Evolutionary conservation across 2,329 filamentous ascomycete species (phyloP).

Genomic region (Sordariomycetes sp.): DNA sequence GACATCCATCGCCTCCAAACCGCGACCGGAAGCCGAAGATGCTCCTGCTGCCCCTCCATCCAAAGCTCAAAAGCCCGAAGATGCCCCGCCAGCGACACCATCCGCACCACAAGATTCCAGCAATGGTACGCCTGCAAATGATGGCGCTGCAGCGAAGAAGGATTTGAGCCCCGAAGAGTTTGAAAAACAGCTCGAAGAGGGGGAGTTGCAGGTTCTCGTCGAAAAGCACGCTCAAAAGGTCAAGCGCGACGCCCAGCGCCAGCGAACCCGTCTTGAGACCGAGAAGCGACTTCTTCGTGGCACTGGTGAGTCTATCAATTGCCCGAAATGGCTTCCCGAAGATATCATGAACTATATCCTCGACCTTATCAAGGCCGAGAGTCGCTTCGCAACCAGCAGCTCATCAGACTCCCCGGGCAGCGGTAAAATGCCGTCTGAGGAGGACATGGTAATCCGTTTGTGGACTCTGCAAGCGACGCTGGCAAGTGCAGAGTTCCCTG

Average conservation of each 20-base stretch:
- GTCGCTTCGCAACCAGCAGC: slow-evolving; percentile 44
- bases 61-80: slow-evolving; percentile 9
- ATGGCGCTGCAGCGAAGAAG: background rate
- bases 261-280: slow-evolving; percentile 70
- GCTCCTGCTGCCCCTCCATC: slow-evolving; percentile 19
- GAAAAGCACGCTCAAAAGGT: slow-evolving; percentile 76
- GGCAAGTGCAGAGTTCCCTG: slow-evolving; percentile 57
- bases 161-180: slow-evolving; percentile 77
- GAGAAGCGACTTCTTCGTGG: slow-evolving; percentile 74
- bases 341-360: slow-evolving; percentile 73
- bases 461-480: slow-evolving; percentile 80
- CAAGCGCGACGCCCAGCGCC: slow-evolving; percentile 68
- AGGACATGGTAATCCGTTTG: slow-evolving; percentile 68
- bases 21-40: slow-evolving; percentile 50
- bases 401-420: slow-evolving; percentile 25
- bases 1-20: slow-evolving; percentile 80
- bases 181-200: slow-evolving; percentile 78
- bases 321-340: slow-evolving; percentile 69
- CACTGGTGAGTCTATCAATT: slow-evolving; percentile 66
- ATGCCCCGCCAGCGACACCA: slow-evolving; percentile 19
- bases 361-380: slow-evolving; percentile 60
- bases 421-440: slow-evolving; percentile 60
- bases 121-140: slow-evolving; percentile 4
- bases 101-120: too few species aligned
- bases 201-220: slow-evolving; percentile 80